phyloP scores from a whole-genome alignment of 768 basidiomycete genomes.

The Phanerochaete sordida region DNA sequence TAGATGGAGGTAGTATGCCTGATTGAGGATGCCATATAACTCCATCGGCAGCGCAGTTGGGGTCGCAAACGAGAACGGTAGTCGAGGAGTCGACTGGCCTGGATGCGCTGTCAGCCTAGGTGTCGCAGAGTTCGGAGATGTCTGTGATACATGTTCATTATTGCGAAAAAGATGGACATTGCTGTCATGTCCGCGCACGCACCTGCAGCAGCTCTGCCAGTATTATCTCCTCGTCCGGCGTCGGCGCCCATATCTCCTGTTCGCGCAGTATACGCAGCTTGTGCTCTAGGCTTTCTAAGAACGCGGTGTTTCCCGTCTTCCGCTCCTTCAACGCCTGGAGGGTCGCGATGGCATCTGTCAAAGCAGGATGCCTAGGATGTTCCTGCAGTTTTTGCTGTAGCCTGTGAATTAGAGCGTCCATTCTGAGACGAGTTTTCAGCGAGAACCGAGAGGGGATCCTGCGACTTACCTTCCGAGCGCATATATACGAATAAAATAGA shows the following conservation, averaged over 20 bases:
- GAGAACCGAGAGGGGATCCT: background rate
- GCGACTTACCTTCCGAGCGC: background rate
- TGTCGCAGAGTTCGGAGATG: background rate
- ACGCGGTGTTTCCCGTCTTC: background rate
- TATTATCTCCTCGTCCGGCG: conserved; percentile 1
- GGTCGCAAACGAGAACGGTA: background rate
- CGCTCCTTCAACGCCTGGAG: background rate
- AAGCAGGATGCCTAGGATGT: background rate
- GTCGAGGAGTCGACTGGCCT: background rate
- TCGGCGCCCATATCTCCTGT: conserved; percentile 7
- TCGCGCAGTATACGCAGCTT: background rate
- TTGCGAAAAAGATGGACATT: too few species aligned
- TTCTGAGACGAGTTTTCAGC: background rate
- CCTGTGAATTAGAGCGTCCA: conserved; percentile 3
- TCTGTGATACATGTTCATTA: background rate
- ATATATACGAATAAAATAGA: background rate
- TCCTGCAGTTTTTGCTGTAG: conserved; percentile 1
- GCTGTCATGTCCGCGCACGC: background rate
- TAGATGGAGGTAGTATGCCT: conserved; percentile 64
- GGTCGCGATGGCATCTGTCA: background rate
- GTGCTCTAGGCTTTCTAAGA: background rate
- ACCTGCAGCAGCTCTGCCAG: background rate
- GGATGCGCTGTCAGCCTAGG: background rate
- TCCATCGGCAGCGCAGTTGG: conserved; percentile 46
- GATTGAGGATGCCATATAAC: conserved; percentile 51